Evolutionary conservation across 176 grass and related monocot species (phyloP), one percentile per base, ranked within the genome.

Genomic region (Themeda triandra): DNA sequence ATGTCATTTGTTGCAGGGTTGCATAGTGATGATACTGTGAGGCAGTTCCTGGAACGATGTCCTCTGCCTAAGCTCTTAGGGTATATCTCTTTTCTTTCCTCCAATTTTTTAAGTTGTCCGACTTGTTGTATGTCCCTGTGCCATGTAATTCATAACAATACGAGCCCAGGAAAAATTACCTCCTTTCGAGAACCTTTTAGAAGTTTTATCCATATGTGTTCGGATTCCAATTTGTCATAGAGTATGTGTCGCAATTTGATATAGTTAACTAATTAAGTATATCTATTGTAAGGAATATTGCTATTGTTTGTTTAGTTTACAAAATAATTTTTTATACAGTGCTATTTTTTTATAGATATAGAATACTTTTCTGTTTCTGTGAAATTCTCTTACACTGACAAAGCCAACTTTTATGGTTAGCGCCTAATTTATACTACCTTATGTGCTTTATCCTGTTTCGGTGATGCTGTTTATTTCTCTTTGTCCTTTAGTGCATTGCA

Each of bases 31-130:
- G 93, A 90, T 36, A 32, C 87, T 1, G 93, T 90, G 46, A 95
- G 58, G 83, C 91, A 94, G 76, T 98, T 95, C 86, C 60, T 95
- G 67, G 89, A 95, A 71, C 83, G 73, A 21, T 98, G 90, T 62
- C 89, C 96, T 69, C 93, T 98, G 56, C 80, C 87, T 24, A 78
- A 71, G 28, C 87, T 95, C 37, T 87, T 95, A 25, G 72, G 91
- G 96, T 98, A 51, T 80, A 75, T 64, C 24, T 32, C 4, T 83
- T 40, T 70, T 25, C 23, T 44, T 70, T 79, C 53, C n/a, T 54
- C 41, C 28, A 44, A 51, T 35, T 54, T 39, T 41, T 41, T 8
- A 0, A 13, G 4, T 58, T 71, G 48, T 28, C 33, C 1, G n/a
- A 27, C 46, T 12, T 37, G 7, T 31, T 31, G 6, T 10, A 27